Conservation (phyloP, 306 rosid species). For the Pachyrhizus erosus region DNA sequence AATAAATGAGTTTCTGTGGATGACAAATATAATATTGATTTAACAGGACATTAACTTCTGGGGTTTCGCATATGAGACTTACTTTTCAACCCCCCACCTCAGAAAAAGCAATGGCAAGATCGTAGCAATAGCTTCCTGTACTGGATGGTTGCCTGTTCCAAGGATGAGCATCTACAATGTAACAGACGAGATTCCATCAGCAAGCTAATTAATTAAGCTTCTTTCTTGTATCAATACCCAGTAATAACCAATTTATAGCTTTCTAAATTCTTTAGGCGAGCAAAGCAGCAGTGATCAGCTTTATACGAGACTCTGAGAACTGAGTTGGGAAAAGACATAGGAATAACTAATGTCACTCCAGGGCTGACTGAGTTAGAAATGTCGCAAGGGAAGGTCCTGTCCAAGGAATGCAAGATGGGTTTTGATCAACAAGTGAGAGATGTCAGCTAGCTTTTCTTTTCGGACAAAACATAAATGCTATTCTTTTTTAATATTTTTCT, state of each 20-base stretch:
- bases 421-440: slow-evolving; percentile 65
- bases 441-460: slow-evolving; percentile 43
- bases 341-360: slow-evolving; percentile 71
- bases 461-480: background rate
- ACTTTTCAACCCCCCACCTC: slow-evolving; percentile 67
- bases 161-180: slow-evolving; percentile 63
- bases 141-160: slow-evolving; percentile 63
- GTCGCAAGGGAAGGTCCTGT: slow-evolving; percentile 64
- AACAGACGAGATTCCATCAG: slow-evolving; percentile 37
- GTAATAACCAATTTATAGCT: background rate
- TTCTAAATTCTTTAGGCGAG: slow-evolving; percentile 56
- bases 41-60: slow-evolving; percentile 70
- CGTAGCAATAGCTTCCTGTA: slow-evolving; percentile 59
- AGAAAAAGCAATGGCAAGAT: slow-evolving; percentile 65
- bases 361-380: slow-evolving; percentile 70
- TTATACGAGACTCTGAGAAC: slow-evolving; percentile 64
- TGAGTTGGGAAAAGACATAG: slow-evolving; percentile 65
- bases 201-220: background rate
- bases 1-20: too few species aligned
- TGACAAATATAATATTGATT: too few species aligned
- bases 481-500: background rate
- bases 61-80: slow-evolving; percentile 63
- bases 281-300: slow-evolving; percentile 70
- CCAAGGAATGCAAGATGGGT: slow-evolving; percentile 52
- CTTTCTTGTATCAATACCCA: background rate